A percentile compares a stretch with the other conserved stretches of the same genome.
phyloP scores from a whole-genome alignment of 2,329 filamentous ascomycete species.

The Diaporthe australafricana region DNA sequence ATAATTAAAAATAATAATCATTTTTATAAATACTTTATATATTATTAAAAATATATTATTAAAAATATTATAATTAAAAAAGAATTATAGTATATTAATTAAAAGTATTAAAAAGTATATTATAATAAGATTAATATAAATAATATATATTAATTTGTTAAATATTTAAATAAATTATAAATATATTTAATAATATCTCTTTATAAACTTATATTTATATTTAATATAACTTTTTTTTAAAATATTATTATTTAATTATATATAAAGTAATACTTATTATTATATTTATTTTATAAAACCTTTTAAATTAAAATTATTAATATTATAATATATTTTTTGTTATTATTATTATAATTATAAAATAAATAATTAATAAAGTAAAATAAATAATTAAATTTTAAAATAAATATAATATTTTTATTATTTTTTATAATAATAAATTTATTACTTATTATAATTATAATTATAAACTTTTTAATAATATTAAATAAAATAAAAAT shows the following conservation, averaged over 20 bases:
- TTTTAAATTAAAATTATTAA: not conserved
- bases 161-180: not conserved
- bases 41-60: too few species aligned
- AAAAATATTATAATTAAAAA: too few species aligned
- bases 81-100: too few species aligned
- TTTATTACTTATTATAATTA: not conserved
- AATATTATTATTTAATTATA: not conserved
- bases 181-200: not conserved
- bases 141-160: constrained; percentile 4
- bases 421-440: not conserved
- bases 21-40: too few species aligned
- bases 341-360: constrained; percentile 12
- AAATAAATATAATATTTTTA: constrained; percentile 9
- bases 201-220: not conserved
- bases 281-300: not conserved
- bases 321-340: not conserved
- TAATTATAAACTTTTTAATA: not conserved
- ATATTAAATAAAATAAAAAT: not conserved
- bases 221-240: not conserved
- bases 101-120: too few species aligned
- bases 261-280: constrained; percentile 9
- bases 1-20: too few species aligned
- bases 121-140: not conserved
- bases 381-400: not conserved
- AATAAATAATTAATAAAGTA: not conserved